Evolutionary conservation across 2,329 filamentous ascomycete species (phyloP).

Genomic region (Ascochyta fabae): DNA sequence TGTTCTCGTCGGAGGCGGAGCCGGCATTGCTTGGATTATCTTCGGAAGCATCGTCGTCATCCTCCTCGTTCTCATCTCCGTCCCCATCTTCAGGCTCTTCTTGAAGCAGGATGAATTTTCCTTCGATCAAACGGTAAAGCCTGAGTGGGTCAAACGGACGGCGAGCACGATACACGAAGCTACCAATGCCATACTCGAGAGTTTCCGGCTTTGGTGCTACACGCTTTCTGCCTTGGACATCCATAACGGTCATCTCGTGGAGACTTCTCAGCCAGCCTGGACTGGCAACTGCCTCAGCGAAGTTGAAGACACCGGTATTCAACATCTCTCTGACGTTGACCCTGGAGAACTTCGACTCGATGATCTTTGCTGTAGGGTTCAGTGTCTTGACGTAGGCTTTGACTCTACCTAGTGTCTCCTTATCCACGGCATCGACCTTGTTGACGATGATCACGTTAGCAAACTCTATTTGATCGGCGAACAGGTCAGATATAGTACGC

Average conservation of each 20-base stretch:
- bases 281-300: slow-evolving; percentile 68
- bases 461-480: slow-evolving; percentile 81
- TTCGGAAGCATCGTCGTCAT: slow-evolving; percentile 25
- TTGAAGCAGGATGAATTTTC: slow-evolving; percentile 53
- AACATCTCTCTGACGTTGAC: slow-evolving; percentile 69
- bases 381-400: slow-evolving; percentile 64
- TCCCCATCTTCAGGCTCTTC: slow-evolving; percentile 46
- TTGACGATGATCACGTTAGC: slow-evolving; percentile 76
- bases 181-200: slow-evolving; percentile 74
- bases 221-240: slow-evolving; percentile 61
- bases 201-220: slow-evolving; percentile 73
- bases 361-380: slow-evolving; percentile 70
- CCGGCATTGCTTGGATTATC: slow-evolving; percentile 6
- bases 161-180: slow-evolving; percentile 70
- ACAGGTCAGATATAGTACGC: slow-evolving; percentile 74
- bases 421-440: slow-evolving; percentile 68
- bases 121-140: slow-evolving; percentile 50
- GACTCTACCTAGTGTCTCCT: slow-evolving; percentile 56
- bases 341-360: slow-evolving; percentile 65
- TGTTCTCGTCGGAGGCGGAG: slow-evolving; percentile 27
- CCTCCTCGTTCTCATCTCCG: slow-evolving; percentile 30
- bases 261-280: slow-evolving; percentile 75
- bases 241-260: slow-evolving; percentile 69
- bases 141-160: slow-evolving; percentile 52
- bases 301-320: slow-evolving; percentile 69